These are phyloP conservation scores for Metschnikowia noctiluminum DNA, from an alignment of 805 yeast species.

Conservation along the genomic window DNA sequence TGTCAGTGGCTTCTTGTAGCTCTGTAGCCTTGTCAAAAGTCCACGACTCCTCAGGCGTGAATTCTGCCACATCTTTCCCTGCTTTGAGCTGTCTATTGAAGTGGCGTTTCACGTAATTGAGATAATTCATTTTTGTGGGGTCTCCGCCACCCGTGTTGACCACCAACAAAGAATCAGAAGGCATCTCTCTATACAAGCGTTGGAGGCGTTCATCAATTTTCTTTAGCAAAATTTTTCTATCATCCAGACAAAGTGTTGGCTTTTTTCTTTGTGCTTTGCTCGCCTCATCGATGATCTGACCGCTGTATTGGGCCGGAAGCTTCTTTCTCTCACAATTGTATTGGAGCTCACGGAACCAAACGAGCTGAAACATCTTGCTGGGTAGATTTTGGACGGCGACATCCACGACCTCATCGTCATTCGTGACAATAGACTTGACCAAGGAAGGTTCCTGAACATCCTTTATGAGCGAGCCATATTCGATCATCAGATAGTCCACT, in stretches of 20 bases:
- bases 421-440: slow-evolving; percentile 38
- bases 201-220: slow-evolving; percentile 44
- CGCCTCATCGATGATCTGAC: slow-evolving; percentile 9
- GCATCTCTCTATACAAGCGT: slow-evolving; percentile 49
- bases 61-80: slow-evolving; percentile 41
- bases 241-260: slow-evolving; percentile 5
- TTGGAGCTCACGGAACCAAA: slow-evolving; percentile 60
- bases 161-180: slow-evolving; percentile 57
- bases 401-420: slow-evolving; percentile 60
- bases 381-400: slow-evolving; percentile 34
- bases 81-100: slow-evolving; percentile 44
- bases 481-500: slow-evolving; percentile 25
- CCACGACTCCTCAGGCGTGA: slow-evolving; percentile 48
- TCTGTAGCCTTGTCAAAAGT: slow-evolving; percentile 45
- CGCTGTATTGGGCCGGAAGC: slow-evolving; percentile 22
- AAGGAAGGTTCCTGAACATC: slow-evolving; percentile 15
- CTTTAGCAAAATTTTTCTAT: slow-evolving; percentile 18
- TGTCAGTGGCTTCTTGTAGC: slow-evolving; percentile 43
- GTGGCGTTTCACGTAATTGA: slow-evolving; percentile 42
- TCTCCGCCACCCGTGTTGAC: slow-evolving; percentile 64
- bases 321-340: slow-evolving; percentile 29
- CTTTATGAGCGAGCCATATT: slow-evolving; percentile 13
- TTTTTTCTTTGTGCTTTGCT: slow-evolving; percentile 9
- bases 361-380: slow-evolving; percentile 46
- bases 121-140: slow-evolving; percentile 44